phyloP scores from a whole-genome alignment of 164 flowering plant species.

The Umbellularia californica region DNA sequence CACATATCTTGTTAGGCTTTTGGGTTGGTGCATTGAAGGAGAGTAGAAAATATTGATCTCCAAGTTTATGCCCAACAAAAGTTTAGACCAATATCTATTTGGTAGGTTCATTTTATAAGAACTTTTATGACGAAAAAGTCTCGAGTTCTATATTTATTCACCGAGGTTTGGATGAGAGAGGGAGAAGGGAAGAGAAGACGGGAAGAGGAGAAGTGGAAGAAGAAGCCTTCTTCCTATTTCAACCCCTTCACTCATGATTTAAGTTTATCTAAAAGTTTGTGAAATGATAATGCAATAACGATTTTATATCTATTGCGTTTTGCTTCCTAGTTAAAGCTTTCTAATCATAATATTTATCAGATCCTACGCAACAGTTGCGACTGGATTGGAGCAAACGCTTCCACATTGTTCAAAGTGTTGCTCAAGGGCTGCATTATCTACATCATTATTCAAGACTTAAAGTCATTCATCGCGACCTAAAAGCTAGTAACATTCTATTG shows the following conservation, averaged over 20 bases:
- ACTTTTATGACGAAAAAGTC: too few species aligned
- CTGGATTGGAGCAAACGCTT: slow-evolving; percentile 22
- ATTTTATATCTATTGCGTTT: too few species aligned
- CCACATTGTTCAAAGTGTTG: slow-evolving; percentile 32
- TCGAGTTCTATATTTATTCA: too few species aligned
- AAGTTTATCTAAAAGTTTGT: too few species aligned
- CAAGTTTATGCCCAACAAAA: slow-evolving; percentile 31
- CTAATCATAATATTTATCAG: background rate
- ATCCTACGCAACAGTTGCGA: slow-evolving; percentile 1
- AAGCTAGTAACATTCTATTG: slow-evolving; percentile 48
- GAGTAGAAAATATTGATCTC: slow-evolving; percentile 33
- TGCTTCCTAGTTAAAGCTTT: too few species aligned
- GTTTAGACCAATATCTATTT: slow-evolving; percentile 26
- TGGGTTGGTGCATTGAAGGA: slow-evolving; percentile 31
- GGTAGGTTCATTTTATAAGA: slow-evolving; percentile 4
- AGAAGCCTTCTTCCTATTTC: too few species aligned
- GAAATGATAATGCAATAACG: too few species aligned
- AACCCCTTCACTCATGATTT: too few species aligned
- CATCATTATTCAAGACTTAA: slow-evolving; percentile 47
- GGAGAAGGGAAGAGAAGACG: too few species aligned
- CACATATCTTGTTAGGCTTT: slow-evolving; percentile 31
- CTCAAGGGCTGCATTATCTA: slow-evolving; percentile 52
- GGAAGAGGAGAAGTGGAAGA: too few species aligned
- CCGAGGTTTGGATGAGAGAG: too few species aligned
- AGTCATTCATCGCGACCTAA: slow-evolving; percentile 56